Percentiles rank a stretch among this genome's conserved stretches.
Conservation (phyloP, 306 rosid genomes). For the Crataegus laevigata region DNA sequence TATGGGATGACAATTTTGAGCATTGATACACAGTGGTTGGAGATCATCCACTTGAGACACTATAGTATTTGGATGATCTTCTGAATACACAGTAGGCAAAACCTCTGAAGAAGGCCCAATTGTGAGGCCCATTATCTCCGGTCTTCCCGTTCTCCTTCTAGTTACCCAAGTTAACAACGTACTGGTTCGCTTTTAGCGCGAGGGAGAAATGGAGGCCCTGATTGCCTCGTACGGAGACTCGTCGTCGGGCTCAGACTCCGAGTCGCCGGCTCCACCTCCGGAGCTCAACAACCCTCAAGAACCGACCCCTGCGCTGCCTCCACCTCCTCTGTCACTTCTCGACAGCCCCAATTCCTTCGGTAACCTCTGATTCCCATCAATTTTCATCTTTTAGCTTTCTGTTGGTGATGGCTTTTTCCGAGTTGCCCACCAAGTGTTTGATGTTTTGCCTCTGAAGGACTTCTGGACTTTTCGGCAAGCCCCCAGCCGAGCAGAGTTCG, state of each 20-base stretch:
- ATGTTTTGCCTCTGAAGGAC: slow-evolving; percentile 34
- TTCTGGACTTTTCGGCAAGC: slow-evolving; percentile 24
- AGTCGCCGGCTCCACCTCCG: slow-evolving; percentile 21
- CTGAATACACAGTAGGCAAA: too few relatives aligned
- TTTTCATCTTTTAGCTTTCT: background rate
- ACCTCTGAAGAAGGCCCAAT: background rate
- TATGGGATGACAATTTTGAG: too few relatives aligned
- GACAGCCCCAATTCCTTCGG: slow-evolving; percentile 44
- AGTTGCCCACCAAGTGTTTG: slow-evolving; percentile 21
- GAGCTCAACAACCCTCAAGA: slow-evolving; percentile 2
- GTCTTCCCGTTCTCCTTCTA: too few relatives aligned
- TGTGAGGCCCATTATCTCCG: background rate
- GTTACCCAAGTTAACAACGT: background rate
- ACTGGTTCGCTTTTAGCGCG: background rate
- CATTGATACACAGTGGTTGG: too few relatives aligned
- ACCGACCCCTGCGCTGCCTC: slow-evolving; percentile 27
- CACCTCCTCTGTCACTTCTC: slow-evolving; percentile 67
- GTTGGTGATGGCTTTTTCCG: background rate
- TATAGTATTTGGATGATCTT: too few relatives aligned
- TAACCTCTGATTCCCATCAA: slow-evolving; percentile 9
- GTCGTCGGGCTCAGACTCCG: slow-evolving; percentile 57
- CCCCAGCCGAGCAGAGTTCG: slow-evolving; percentile 58
- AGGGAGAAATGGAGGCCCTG: slow-evolving; percentile 59
- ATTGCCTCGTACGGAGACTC: slow-evolving; percentile 57
- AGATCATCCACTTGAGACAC: too few relatives aligned